A percentile compares a stretch with the other conserved stretches of the same genome.
phyloP scores from a whole-genome alignment of 73 alveolate genomes.

The Paramecium caudatum region DNA sequence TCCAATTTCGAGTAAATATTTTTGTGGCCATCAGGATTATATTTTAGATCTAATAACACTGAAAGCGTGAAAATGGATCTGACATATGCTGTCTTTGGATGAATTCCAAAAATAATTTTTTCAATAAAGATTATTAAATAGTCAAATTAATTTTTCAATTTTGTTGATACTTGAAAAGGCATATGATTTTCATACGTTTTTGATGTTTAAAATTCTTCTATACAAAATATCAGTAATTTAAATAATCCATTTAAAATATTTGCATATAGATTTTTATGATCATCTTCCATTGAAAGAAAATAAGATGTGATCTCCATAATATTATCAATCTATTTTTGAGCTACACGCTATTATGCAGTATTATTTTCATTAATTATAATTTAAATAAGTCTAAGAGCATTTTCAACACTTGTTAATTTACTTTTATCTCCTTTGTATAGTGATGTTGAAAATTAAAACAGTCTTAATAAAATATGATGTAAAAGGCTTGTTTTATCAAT shows the following conservation, averaged over 20 bases:
- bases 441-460: not conserved
- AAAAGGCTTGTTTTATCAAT: slow-evolving; percentile 16
- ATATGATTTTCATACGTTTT: not conserved
- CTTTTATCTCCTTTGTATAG: too few relatives aligned
- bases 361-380: slow-evolving; percentile 2
- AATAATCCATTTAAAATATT: slow-evolving; percentile 37
- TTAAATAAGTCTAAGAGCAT: not conserved
- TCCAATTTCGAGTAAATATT: slow-evolving; percentile 22
- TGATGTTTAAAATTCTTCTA: slow-evolving; percentile 5
- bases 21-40: not conserved
- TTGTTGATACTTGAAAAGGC: not conserved
- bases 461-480: slow-evolving; percentile 21
- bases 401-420: too few relatives aligned
- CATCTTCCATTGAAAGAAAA: not conserved
- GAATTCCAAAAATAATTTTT: slow-evolving; percentile 18
- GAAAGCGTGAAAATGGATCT: slow-evolving; percentile 17
- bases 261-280: not conserved
- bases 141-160: slow-evolving; percentile 8
- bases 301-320: slow-evolving; percentile 44
- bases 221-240: slow-evolving; percentile 22
- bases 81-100: slow-evolving; percentile 31
- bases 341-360: not conserved
- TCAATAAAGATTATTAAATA: slow-evolving; percentile 21
- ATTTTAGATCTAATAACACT: not conserved
- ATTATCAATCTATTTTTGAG: slow-evolving; percentile 47